Base-by-base conservation (phyloP, 805 yeast genomes). In the Cyberlindnera saturnus region DNA sequence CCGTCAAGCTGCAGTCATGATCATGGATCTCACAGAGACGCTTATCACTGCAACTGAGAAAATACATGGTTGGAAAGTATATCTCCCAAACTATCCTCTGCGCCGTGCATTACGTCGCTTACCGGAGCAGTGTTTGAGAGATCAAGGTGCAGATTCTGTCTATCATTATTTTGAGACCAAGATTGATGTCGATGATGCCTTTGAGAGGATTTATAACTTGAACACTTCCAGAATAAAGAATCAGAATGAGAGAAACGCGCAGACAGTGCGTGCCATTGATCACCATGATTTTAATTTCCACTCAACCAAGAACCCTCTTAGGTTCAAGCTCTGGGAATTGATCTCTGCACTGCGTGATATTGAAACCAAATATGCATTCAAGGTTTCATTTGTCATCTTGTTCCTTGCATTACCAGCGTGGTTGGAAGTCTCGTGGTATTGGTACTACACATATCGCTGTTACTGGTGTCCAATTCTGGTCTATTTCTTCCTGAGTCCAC, bases 141-240 rank as follows among this genome's bases (percentile, higher is more conserved):
- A 74, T 52, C 70, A 70, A 49, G 79, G 79, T 16, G 69, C 73
- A 3, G 67, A 67, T 20, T 61, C 66, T n/a, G 67, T 70, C 7
- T 61, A 66, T 16, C 63, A 67, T 34, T 73, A 70, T 47, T 62
- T 61, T 40, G 73, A 70, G 41, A 61, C 72, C 1, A 68, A 69
- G 43, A 38, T 57, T 14, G 76, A 70, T 39, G 75, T 74, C 6
- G 72, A 69, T 43, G 73, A 69, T 40, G 66, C 73, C 1, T 71
- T 74, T 48, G 70, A 66, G 38, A 60, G 67, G 42, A 62, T 71
- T 4, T 69, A 71, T 51, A 69, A 70, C 44, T 49, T 67, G 18
- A 70, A 71, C 47, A 71, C 76, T 0, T 71, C 77, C 1, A 62
- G 65, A 53, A 56, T 23, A 45, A 61, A 42, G 41, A 28, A 47